Percentiles rank a stretch among this genome's conserved stretches.
These are phyloP conservation scores for Glycine soja DNA, from an alignment of 306 rosid species.

Conservation along the genomic window DNA sequence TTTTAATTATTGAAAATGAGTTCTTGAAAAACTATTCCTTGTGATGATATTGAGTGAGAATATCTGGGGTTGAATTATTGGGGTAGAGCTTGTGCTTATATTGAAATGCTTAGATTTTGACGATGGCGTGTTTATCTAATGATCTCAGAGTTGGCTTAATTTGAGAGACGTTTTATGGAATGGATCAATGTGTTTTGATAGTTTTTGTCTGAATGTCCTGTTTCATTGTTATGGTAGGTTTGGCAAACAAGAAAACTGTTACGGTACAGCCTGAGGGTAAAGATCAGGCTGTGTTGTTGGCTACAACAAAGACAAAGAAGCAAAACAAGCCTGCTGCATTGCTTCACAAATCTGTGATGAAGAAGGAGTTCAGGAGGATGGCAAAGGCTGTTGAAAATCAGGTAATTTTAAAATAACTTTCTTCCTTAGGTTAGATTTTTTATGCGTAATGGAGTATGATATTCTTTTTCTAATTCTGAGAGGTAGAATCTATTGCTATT, in stretches of 20 bases:
- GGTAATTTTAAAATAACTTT: constrained; percentile 47
- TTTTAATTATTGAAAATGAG: neutral
- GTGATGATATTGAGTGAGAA: neutral
- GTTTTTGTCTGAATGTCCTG: neutral
- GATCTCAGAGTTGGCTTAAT: neutral
- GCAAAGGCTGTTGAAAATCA: constrained; percentile 80
- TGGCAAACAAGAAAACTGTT: constrained; percentile 97
- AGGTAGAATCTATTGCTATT: neutral
- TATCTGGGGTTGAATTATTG: neutral
- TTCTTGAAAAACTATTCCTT: neutral
- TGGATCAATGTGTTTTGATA: neutral
- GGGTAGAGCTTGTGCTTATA: neutral
- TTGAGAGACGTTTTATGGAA: neutral
- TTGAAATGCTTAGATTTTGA: neutral
- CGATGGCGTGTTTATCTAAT: neutral
- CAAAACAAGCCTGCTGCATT: constrained; percentile 84
- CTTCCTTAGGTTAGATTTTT: neutral
- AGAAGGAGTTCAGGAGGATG: constrained; percentile 88
- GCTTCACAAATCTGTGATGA: constrained; percentile 88
- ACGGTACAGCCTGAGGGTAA: constrained; percentile 76
- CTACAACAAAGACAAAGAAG: constrained; percentile 88
- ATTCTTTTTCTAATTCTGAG: neutral
- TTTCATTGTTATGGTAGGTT: constrained; percentile 55
- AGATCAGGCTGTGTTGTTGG: constrained; percentile 79
- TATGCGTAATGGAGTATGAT: neutral